Evolutionary conservation across 495 filamentous ascomycete species (phyloP).

Genomic region (Neurospora sp.): DNA sequence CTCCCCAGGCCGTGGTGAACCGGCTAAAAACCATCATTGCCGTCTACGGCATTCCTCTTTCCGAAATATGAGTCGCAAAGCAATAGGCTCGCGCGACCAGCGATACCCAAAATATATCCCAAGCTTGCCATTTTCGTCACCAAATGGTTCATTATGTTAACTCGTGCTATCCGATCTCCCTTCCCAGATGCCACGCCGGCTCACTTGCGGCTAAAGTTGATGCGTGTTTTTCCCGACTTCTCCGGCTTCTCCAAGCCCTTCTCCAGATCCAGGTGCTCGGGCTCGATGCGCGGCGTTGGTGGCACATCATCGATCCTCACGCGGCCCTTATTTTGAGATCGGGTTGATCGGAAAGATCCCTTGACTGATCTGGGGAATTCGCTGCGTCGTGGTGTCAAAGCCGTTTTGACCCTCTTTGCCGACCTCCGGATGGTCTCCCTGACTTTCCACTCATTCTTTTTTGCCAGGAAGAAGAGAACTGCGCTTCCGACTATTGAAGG

Average conservation of each 20-base stretch:
- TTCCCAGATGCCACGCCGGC: neutral
- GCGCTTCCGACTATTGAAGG: conserved; percentile 31
- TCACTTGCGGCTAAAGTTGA: conserved; percentile 25
- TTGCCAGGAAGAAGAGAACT: conserved; percentile 44
- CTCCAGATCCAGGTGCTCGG: conserved; percentile 35
- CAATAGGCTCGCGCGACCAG: neutral
- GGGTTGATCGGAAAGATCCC: conserved; percentile 15
- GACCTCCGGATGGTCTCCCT: conserved; percentile 42
- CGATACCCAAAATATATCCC: neutral
- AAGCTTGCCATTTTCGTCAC: neutral
- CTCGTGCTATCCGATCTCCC: neutral
- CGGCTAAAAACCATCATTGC: neutral
- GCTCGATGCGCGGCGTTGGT: conserved; percentile 36
- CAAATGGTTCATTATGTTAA: neutral
- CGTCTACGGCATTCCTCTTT: neutral
- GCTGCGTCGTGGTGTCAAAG: conserved; percentile 41
- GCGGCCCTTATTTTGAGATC: conserved; percentile 14
- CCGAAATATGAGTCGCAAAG: neutral
- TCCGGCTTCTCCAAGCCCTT: conserved; percentile 33
- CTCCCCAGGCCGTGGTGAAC: conserved; percentile 2
- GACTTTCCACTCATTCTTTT: conserved; percentile 48
- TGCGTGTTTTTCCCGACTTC: conserved; percentile 19
- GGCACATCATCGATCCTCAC: conserved; percentile 38
- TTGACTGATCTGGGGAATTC: conserved; percentile 46
- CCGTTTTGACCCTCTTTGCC: conserved; percentile 41